Conservation (phyloP, 2,329 filamentous ascomycete species). For the Metarhizium guizhouense region DNA sequence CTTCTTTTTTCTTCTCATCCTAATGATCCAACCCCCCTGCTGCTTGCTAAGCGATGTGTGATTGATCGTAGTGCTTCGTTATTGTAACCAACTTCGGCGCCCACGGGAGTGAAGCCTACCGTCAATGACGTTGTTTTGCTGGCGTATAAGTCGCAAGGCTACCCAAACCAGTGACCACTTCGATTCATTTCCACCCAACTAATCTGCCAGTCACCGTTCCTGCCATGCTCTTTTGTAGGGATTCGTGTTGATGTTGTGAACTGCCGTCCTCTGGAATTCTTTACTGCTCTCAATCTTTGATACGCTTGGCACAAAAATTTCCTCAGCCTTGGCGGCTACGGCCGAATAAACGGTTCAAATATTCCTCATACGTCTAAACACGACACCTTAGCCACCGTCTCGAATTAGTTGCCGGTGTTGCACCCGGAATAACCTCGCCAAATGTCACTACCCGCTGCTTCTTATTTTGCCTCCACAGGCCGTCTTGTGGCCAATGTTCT, state of each 20-base stretch:
- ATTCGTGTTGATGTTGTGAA: background rate
- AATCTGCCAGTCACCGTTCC: background rate
- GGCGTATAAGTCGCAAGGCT: background rate
- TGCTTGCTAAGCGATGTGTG: background rate
- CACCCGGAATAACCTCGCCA: too few relatives aligned
- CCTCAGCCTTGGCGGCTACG: background rate
- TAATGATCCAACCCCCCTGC: too few relatives aligned
- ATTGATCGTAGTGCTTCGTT: background rate
- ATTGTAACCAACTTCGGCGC: background rate
- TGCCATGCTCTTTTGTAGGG: background rate
- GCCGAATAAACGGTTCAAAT: background rate
- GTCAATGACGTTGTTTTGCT: background rate
- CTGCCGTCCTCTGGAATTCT: background rate
- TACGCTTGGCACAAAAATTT: background rate
- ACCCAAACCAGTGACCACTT: background rate
- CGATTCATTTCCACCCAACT: background rate
- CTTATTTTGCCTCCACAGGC: background rate
- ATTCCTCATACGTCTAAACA: background rate
- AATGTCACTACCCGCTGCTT: background rate
- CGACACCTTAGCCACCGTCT: background rate
- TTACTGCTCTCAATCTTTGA: background rate
- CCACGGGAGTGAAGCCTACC: background rate
- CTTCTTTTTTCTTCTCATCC: too few relatives aligned
- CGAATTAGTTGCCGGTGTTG: background rate
- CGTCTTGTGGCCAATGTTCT: background rate